These are phyloP conservation scores for Naegleria fowleri DNA, from an alignment of 208 protist genomes.

Conservation along the genomic window DNA sequence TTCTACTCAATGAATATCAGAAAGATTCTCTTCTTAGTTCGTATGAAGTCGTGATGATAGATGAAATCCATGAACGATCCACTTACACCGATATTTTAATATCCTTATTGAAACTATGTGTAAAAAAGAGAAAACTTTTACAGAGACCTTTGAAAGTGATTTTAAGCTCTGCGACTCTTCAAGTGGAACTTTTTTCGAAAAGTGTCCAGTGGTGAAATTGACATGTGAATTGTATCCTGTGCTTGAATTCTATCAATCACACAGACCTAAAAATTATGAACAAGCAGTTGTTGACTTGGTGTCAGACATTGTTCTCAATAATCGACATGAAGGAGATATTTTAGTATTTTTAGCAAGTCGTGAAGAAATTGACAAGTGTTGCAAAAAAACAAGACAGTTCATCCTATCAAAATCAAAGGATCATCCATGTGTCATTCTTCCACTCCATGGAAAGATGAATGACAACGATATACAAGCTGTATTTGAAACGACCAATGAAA, in stretches of 20 bases:
- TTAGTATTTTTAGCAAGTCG: not conserved
- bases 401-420: no score
- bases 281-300: not conserved
- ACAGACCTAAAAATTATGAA: not conserved
- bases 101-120: not conserved
- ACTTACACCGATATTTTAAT: not conserved
- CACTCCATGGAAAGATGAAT: not conserved
- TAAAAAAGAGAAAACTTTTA: not conserved
- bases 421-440: not conserved
- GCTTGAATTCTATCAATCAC: not conserved
- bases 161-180: not conserved
- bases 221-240: not conserved
- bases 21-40: not conserved
- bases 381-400: not conserved
- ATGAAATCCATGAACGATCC: not conserved
- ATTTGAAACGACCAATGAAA: not conserved
- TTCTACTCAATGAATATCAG: not conserved
- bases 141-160: not conserved
- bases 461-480: not conserved
- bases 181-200: not conserved
- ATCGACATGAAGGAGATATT: not conserved
- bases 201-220: not conserved
- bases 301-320: not conserved
- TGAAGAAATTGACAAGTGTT: not conserved
- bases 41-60: not conserved